These are phyloP conservation scores for Zygotorulaspora florentina DNA, from an alignment of 805 yeast species.

Conservation along the genomic window DNA sequence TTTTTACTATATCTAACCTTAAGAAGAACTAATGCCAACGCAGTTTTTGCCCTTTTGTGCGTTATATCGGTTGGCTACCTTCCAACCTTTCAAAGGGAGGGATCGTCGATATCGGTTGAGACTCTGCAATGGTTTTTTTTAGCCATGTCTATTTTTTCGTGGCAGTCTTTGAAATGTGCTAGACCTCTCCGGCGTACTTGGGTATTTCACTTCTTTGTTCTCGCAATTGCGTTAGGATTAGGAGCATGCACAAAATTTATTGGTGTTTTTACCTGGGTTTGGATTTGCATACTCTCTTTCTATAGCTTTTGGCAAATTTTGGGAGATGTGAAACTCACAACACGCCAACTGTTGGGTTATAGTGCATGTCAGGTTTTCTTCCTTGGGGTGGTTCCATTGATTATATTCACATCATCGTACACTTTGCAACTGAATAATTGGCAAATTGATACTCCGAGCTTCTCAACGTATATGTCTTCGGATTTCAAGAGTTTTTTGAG, in stretches of 20 bases:
- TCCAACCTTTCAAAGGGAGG: constrained; percentile 18
- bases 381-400: constrained; percentile 51
- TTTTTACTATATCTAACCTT: constrained; percentile 17
- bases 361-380: constrained; percentile 38
- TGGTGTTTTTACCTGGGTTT: constrained; percentile 62
- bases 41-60: constrained; percentile 40
- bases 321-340: constrained; percentile 59
- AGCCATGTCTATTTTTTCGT: constrained; percentile 47
- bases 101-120: constrained; percentile 31
- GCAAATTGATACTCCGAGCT: constrained; percentile 14
- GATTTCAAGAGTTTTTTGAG: constrained; percentile 58
- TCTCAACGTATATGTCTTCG: constrained; percentile 51
- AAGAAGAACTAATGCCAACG: constrained; percentile 36
- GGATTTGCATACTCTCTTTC: constrained; percentile 51
- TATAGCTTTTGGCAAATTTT: constrained; percentile 60
- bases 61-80: constrained; percentile 17
- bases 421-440: constrained; percentile 42
- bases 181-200: constrained; percentile 47
- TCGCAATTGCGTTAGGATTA: constrained; percentile 50
- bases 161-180: constrained; percentile 46
- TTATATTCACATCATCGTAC: constrained; percentile 55
- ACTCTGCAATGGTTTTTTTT: constrained; percentile 43
- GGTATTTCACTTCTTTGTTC: constrained; percentile 48
- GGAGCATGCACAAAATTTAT: constrained; percentile 63
- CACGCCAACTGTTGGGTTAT: constrained; percentile 39